phyloP scores from a whole-genome alignment of 2,329 filamentous ascomycete genomes.

The Cryphonectria nitschkei region DNA sequence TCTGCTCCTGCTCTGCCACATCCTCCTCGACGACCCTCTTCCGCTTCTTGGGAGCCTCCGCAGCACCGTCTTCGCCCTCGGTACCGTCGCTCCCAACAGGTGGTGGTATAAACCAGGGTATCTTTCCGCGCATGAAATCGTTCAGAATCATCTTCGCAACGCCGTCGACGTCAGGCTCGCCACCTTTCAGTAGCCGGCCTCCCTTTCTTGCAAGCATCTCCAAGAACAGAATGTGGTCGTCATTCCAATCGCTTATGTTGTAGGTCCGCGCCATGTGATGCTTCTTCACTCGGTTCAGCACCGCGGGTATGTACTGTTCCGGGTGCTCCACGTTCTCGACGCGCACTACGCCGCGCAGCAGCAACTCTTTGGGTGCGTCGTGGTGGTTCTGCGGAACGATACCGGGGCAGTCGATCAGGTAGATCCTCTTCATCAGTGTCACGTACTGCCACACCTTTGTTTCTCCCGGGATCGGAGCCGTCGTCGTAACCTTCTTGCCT shows the following conservation, averaged over 20 bases:
- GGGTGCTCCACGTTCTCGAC: slow-evolving; percentile 97
- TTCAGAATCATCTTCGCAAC: slow-evolving; percentile 97
- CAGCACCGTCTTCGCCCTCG: slow-evolving; percentile 75
- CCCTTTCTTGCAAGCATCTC: slow-evolving; percentile 86
- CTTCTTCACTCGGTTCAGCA: slow-evolving; percentile 78
- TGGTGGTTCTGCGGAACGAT: slow-evolving; percentile 87
- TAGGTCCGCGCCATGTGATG: slow-evolving; percentile 94
- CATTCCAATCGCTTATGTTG: slow-evolving; percentile 77
- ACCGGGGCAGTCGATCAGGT: slow-evolving; percentile 95
- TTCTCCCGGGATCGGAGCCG: slow-evolving; percentile 93
- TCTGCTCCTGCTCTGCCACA: slow-evolving; percentile 30
- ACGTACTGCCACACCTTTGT: slow-evolving; percentile 96
- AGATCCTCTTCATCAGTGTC: slow-evolving; percentile 81
- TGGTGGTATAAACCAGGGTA: slow-evolving; percentile 92
- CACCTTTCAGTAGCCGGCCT: slow-evolving; percentile 83
- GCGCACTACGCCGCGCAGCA: slow-evolving; percentile 87
- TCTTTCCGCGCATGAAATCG: slow-evolving; percentile 92
- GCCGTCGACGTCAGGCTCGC: slow-evolving; percentile 93
- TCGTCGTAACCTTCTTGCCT: slow-evolving; percentile 91
- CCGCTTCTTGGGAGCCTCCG: slow-evolving; percentile 86
- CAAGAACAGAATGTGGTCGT: slow-evolving; percentile 79
- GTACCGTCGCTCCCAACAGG: slow-evolving; percentile 64
- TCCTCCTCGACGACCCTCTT: slow-evolving; percentile 56
- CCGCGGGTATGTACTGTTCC: slow-evolving; percentile 89
- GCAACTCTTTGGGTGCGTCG: slow-evolving; percentile 84